These are phyloP conservation scores for Cladophialophora carrionii DNA, from an alignment of 2,329 filamentous ascomycete species.

Conservation along the genomic window DNA sequence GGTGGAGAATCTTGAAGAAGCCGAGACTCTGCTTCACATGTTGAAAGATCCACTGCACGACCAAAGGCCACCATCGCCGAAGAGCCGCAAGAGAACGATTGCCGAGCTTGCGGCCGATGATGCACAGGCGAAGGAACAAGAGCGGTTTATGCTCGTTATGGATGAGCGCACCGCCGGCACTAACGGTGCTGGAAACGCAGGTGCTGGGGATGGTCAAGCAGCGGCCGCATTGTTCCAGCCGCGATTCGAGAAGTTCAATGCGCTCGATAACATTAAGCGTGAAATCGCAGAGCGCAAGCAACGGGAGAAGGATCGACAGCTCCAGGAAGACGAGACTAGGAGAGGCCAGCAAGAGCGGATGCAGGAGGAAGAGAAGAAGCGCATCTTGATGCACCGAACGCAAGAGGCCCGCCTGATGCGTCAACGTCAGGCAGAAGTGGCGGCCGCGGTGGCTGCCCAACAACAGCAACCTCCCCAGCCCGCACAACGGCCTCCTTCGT, in stretches of 20 bases:
- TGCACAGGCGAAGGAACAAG: slow-evolving; percentile 82
- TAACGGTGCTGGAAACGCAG: slow-evolving; percentile 58
- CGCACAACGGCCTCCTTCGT: slow-evolving; percentile 49
- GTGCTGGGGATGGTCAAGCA: slow-evolving; percentile 73
- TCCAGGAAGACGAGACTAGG: slow-evolving; percentile 55
- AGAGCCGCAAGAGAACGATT: slow-evolving; percentile 87
- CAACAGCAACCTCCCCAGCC: slow-evolving; percentile 45
- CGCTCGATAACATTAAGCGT: slow-evolving; percentile 79
- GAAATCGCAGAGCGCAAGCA: slow-evolving; percentile 71
- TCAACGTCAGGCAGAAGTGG: slow-evolving; percentile 43
- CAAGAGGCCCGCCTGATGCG: slow-evolving; percentile 40
- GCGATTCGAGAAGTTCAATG: slow-evolving; percentile 88
- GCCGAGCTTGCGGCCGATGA: slow-evolving; percentile 96
- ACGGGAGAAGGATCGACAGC: slow-evolving; percentile 52
- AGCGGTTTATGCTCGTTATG: slow-evolving; percentile 88
- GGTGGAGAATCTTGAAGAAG: slow-evolving; percentile 68
- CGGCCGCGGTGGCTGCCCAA: slow-evolving; percentile 47
- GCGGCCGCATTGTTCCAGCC: slow-evolving; percentile 77
- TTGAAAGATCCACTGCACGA: slow-evolving; percentile 78
- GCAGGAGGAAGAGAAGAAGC: slow-evolving; percentile 55
- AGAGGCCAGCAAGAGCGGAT: slow-evolving; percentile 54
- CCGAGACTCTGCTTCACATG: slow-evolving; percentile 70
- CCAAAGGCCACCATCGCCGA: slow-evolving; percentile 76
- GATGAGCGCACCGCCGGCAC: slow-evolving; percentile 75
- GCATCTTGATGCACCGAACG: slow-evolving; percentile 45